These are phyloP conservation scores for Xylaria telfairii DNA, from an alignment of 495 filamentous ascomycete species.

Conservation along the genomic window DNA sequence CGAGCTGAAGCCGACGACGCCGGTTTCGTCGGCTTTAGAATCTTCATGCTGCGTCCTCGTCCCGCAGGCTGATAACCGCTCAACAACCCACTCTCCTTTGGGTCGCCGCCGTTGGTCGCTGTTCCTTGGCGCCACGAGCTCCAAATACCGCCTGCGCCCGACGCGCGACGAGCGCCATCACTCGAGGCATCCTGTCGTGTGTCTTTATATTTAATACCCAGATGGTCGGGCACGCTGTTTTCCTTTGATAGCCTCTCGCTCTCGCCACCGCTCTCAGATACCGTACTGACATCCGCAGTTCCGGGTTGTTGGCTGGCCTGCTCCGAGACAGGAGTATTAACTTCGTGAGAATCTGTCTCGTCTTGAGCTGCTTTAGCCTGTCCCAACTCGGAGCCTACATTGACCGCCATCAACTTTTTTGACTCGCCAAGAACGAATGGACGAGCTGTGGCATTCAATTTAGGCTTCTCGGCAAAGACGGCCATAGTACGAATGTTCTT, in stretches of 20 bases:
- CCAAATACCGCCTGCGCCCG: slow-evolving; percentile 63
- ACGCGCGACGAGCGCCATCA: slow-evolving; percentile 49
- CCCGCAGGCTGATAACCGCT: slow-evolving; percentile 65
- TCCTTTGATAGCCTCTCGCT: slow-evolving; percentile 41
- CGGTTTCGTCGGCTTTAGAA: slow-evolving; percentile 71
- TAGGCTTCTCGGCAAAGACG: slow-evolving; percentile 51
- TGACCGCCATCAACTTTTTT: slow-evolving; percentile 32
- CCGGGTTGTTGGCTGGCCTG: slow-evolving; percentile 42
- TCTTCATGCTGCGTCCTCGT: slow-evolving; percentile 73
- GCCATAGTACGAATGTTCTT: slow-evolving; percentile 72
- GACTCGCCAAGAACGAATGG: slow-evolving; percentile 51
- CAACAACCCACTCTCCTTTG: slow-evolving; percentile 53
- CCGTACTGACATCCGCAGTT: slow-evolving; percentile 36
- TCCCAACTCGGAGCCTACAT: slow-evolving; percentile 29
- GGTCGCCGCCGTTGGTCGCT: slow-evolving; percentile 52
- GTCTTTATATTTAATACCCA: slow-evolving; percentile 37
- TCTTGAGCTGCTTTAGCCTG: slow-evolving; percentile 26
- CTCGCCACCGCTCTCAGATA: slow-evolving; percentile 50
- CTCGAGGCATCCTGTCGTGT: slow-evolving; percentile 28
- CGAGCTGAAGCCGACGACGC: slow-evolving; percentile 50
- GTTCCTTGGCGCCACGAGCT: slow-evolving; percentile 72
- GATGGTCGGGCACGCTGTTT: slow-evolving; percentile 29
- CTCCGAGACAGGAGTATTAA: slow-evolving; percentile 39
- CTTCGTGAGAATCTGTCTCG: slow-evolving; percentile 29
- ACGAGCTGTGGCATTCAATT: slow-evolving; percentile 57